Evolutionary conservation across 2,329 filamentous ascomycete genomes (phyloP).

Genomic region (Epichloe sp.): DNA sequence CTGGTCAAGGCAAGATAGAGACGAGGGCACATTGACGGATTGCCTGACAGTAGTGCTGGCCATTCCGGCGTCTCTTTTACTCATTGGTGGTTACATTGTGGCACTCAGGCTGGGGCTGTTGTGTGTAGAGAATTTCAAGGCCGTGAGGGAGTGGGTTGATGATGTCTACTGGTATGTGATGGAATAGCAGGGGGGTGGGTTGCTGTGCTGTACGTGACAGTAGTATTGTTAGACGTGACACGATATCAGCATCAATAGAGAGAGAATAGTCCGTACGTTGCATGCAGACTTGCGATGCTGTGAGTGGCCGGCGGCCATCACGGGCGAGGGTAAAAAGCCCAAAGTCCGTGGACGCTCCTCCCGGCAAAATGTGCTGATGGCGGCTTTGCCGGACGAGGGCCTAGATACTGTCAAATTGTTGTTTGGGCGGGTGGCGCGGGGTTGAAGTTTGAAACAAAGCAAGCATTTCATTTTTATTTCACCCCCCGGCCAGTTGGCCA

Average conservation of each 20-base stretch:
- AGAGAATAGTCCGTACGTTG: neutral
- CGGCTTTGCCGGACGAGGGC: too few species aligned
- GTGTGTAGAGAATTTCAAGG: conserved; percentile 8
- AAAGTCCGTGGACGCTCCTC: too few species aligned
- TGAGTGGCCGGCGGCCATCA: neutral
- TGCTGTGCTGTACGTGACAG: neutral
- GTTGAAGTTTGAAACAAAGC: too few species aligned
- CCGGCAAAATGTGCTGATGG: too few species aligned
- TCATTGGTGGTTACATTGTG: conserved; percentile 14
- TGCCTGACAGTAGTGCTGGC: conserved; percentile 14
- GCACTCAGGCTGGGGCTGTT: conserved; percentile 13
- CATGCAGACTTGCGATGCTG: too few species aligned
- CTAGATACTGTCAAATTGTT: too few species aligned
- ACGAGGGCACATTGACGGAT: conserved; percentile 14
- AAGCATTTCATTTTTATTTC: neutral
- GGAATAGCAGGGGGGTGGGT: neutral
- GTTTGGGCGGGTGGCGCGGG: too few species aligned
- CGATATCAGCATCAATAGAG: neutral
- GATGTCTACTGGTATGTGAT: conserved; percentile 1
- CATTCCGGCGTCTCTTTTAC: conserved; percentile 14
- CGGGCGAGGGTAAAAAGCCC: too few species aligned
- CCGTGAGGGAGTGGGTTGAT: conserved; percentile 4
- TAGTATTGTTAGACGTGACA: neutral
- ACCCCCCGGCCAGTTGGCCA: neutral
- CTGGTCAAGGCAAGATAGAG: conserved; percentile 16